A percentile compares a stretch with the other conserved stretches of the same genome.
phyloP scores from a whole-genome alignment of 768 basidiomycete genomes.

The Fibroporia radiculosa region DNA sequence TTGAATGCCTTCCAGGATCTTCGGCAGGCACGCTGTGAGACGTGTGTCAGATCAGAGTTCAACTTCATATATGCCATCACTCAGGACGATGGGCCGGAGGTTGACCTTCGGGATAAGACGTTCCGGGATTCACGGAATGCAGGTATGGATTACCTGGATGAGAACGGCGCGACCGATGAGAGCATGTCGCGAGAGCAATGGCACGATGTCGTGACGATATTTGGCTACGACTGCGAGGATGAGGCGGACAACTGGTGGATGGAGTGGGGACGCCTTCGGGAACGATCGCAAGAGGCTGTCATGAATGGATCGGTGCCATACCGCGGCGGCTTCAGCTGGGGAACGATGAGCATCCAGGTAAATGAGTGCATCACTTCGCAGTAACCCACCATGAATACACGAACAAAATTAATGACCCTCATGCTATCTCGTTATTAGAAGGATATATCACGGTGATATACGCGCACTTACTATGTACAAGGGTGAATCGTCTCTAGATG shows the following conservation, averaged over 20 bases:
- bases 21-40: conserved; percentile 26
- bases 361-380: not conserved
- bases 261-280: conserved; percentile 24
- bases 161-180: conserved; percentile 13
- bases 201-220: conserved; percentile 24
- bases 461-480: not conserved
- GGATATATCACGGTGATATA: not conserved
- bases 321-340: not conserved
- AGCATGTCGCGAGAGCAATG: conserved; percentile 12
- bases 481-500: not conserved
- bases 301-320: no score
- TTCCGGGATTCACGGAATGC: conserved; percentile 15
- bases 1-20: conserved; percentile 29
- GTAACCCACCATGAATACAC: not conserved
- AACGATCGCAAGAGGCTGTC: conserved; percentile 10
- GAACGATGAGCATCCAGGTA: not conserved
- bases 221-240: conserved; percentile 29
- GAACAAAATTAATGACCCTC: not conserved
- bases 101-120: conserved; percentile 18
- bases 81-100: conserved; percentile 14
- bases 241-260: conserved; percentile 32
- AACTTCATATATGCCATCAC: conserved; percentile 15
- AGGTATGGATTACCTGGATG: conserved; percentile 15
- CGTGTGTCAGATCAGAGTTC: conserved; percentile 15
- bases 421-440: no score